Base-by-base conservation (phyloP, 345 rosid genomes). In the Linum lewisii region DNA sequence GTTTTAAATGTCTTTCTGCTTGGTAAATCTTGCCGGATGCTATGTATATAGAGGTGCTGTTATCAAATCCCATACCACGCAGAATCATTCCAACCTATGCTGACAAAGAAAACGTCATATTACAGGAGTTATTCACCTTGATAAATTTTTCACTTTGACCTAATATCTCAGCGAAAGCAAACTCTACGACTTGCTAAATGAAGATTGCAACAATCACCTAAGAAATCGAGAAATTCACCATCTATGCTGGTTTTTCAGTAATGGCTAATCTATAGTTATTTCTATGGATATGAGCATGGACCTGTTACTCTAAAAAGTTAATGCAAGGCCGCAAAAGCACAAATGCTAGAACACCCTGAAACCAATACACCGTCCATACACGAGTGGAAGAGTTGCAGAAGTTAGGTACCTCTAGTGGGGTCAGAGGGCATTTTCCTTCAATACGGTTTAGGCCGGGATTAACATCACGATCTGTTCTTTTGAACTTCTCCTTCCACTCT, bases 1-100 rank as follows among this genome's bases (percentile, higher is more conserved):
- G 95, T 72, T 84, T 80, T 65, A 89, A 68, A 70, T 93, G 73
- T 57, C 69, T 79, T 62, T 84, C 86, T 34, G 85, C 83, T 47
- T 72, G 78, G 77, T 88, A 86, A 62, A 93, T 75, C 68, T 67
- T 69, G 44, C 99, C 99, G 0, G 95, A 86, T 63, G 99, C 99
- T 67, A 88, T 69, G 75, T 81, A 88, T 71, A 88, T 83, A 15
- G 95, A 77, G 32, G 91, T 93, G 57, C 68, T 81, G 70, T 84
- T 88, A 74, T 77, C 90, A 62, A 93, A 93, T 75, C 99, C 99
- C 97, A 93, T 93, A 68, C 95, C 97, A 49, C 88, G 86, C 36
- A 93, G 84, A 87, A 93, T 81, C 89, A 93, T 74, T 65, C 97
- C 97, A 7, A 93, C 97, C 99, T 92, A 79, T 74, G 72, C 77